Percentiles rank a stretch among this genome's conserved stretches.
phyloP scores from a whole-genome alignment of 1,284 basidiomycete species.

The Cryptococcus wingfieldii region DNA sequence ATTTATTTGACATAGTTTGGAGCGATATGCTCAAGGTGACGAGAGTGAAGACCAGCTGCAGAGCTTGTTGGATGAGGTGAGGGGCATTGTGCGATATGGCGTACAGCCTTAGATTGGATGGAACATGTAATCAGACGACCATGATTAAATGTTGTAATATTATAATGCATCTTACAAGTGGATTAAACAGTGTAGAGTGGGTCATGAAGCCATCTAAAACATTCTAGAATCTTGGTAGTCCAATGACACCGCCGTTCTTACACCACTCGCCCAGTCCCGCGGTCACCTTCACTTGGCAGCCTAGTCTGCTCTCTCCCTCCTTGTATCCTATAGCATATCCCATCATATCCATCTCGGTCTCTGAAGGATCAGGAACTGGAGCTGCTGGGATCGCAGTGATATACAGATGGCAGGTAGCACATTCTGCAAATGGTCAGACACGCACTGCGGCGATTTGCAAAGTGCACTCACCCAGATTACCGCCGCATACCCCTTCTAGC shows the following conservation, averaged over 20 bases:
- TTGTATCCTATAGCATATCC: conserved; percentile 40
- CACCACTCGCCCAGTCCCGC: conserved; percentile 39
- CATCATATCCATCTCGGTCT: conserved; percentile 49
- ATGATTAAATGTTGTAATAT: conserved; percentile 5
- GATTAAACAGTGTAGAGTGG: not conserved
- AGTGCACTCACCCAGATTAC: conserved; percentile 40
- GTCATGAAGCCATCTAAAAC: not conserved
- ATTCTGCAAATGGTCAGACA: conserved; percentile 27
- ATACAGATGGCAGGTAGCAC: conserved; percentile 50
- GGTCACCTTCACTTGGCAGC: conserved; percentile 47
- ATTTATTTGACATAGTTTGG: conserved; percentile 25
- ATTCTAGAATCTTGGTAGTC: conserved; percentile 38
- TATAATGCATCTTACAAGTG: conserved; percentile 1
- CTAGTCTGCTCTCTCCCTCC: conserved; percentile 41
- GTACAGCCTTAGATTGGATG: conserved; percentile 2
- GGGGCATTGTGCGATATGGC: conserved; percentile 31
- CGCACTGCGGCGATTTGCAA: not conserved
- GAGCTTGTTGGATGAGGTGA: conserved; percentile 35
- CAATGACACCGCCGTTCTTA: conserved; percentile 34
- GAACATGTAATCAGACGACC: not conserved
- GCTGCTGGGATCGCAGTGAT: conserved; percentile 20
- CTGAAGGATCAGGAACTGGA: conserved; percentile 33
- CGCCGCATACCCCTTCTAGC: conserved; percentile 48
- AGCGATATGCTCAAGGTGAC: conserved; percentile 36
- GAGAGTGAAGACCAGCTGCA: conserved; percentile 31